phyloP scores from a whole-genome alignment of 1,284 basidiomycete genomes.

The Ganoderma leucocontextum region DNA sequence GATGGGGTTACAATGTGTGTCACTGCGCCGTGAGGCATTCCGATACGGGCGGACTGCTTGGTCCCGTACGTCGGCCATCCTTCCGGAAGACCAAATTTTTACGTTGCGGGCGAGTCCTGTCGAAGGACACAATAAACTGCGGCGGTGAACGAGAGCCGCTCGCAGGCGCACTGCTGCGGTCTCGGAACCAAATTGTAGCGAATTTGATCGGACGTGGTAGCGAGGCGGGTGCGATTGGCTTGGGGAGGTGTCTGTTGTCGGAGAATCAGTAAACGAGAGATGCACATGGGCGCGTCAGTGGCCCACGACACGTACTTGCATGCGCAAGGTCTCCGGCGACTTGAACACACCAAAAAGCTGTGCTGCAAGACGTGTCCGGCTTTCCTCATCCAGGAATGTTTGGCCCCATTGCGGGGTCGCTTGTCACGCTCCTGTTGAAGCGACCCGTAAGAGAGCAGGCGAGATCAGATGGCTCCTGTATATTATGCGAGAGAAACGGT shows the following conservation, averaged over 20 bases:
- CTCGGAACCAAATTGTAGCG: background rate
- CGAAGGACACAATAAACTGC: background rate
- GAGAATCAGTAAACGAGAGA: background rate
- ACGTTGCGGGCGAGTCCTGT: background rate
- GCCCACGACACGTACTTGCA: background rate
- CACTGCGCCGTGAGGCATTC: background rate
- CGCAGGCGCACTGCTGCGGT: background rate
- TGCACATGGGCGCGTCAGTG: background rate
- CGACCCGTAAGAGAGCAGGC: background rate
- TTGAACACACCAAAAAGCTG: slow-evolving; percentile 2
- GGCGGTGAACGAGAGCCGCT: background rate
- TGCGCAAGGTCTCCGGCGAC: background rate
- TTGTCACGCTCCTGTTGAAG: background rate
- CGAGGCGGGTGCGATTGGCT: background rate
- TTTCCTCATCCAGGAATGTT: background rate
- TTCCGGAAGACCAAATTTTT: background rate
- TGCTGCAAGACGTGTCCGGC: background rate
- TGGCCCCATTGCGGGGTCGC: background rate
- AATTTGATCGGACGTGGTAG: background rate
- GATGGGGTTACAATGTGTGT: background rate
- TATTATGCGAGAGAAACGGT: background rate
- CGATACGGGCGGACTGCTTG: background rate
- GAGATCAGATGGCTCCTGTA: background rate
- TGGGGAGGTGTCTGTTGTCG: background rate
- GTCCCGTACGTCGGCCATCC: background rate